Conservation (phyloP, 2,329 filamentous ascomycete genomes). For the Bipolaris sorokiniana region DNA sequence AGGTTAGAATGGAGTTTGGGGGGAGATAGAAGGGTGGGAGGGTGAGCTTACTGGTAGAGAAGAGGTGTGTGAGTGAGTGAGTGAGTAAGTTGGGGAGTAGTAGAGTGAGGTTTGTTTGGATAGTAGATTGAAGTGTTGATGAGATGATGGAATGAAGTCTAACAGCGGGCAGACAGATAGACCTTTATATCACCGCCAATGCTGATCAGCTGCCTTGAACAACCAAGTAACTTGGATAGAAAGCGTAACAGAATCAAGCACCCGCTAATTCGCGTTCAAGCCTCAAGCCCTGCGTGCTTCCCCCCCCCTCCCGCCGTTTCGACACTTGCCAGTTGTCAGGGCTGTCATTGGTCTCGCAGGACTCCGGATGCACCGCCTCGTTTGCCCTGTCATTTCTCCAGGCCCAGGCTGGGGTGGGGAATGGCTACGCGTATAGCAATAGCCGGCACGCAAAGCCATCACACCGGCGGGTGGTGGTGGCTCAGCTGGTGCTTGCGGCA, state of each 20-base stretch:
- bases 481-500: conserved; percentile 15
- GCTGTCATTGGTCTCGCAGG: conserved; percentile 19
- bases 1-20: background rate
- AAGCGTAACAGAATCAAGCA: no score
- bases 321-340: conserved; percentile 5
- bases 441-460: conserved; percentile 9
- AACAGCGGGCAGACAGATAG: background rate
- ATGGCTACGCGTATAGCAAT: background rate
- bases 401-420: background rate
- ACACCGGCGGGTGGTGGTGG: conserved; percentile 12
- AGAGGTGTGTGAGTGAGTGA: background rate
- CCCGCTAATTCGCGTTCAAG: no score
- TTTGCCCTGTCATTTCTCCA: conserved; percentile 6
- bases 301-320: background rate
- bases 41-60: background rate
- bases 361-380: conserved; percentile 22
- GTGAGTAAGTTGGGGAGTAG: background rate
- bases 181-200: conserved; percentile 12
- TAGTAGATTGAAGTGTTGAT: background rate
- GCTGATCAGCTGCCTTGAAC: background rate
- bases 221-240: background rate
- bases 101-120: background rate
- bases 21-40: no score
- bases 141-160: background rate
- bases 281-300: no score